Percentiles rank a stretch among this genome's conserved stretches.
Evolutionary conservation across 306 rosid species (phyloP).

Genomic region (Oxytropis ochrocephala): DNA sequence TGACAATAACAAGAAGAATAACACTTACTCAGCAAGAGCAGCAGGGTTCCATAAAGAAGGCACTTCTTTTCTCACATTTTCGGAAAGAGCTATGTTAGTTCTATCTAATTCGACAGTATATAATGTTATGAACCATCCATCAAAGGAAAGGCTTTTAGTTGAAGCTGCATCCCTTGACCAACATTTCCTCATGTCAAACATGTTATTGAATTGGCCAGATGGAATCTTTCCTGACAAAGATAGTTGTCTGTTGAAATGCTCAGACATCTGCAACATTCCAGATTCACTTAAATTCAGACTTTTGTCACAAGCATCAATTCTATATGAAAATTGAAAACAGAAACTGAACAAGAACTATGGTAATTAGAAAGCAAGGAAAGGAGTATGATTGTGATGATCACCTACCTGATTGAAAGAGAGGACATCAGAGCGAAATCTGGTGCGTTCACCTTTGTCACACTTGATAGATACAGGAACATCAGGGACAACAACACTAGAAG

Average conservation of each 20-base stretch:
- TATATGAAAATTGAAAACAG: too few relatives aligned
- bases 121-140: conserved; percentile 73
- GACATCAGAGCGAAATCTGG: conserved; percentile 69
- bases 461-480: conserved; percentile 54
- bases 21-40: conserved; percentile 74
- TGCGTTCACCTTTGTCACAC: conserved; percentile 87
- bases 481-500: conserved; percentile 51
- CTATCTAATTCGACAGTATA: conserved; percentile 63
- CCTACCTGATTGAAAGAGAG: conserved; percentile 76
- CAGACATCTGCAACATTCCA: conserved; percentile 67
- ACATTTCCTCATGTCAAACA: conserved; percentile 59
- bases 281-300: conserved; percentile 15
- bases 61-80: conserved; percentile 55
- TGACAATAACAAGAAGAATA: neutral
- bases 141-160: conserved; percentile 55
- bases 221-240: conserved; percentile 78
- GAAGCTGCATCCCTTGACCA: conserved; percentile 78
- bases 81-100: conserved; percentile 47
- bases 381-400: neutral
- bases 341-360: neutral
- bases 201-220: conserved; percentile 60
- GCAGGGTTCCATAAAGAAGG: conserved; percentile 82
- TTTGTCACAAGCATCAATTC: too few relatives aligned
- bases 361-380: neutral
- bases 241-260: conserved; percentile 57